Base-by-base conservation (phyloP, 495 filamentous ascomycete species). In the Cryomyces minteri region DNA sequence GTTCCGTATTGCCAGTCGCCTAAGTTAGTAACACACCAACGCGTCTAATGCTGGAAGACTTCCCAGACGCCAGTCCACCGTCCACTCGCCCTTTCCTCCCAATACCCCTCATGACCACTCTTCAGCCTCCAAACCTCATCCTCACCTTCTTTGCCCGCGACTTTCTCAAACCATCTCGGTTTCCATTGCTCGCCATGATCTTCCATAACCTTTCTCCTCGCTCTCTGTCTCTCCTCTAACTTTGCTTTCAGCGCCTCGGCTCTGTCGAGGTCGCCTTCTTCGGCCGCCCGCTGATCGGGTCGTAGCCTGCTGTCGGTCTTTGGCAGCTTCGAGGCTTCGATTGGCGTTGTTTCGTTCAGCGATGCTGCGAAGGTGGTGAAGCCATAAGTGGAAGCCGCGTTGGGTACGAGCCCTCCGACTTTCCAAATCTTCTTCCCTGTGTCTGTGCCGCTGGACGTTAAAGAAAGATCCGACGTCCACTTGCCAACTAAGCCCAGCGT, bases 251-350 rank as follows among this genome's bases (percentile, higher is more conserved):
- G 65, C 31, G 68, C 73, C 69, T 98, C 90, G 0, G 90, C 90
- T 9, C 70, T 63, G 53, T 95, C 90, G 12, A 94, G 61, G 47
- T 83, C 77, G 0, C 86, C 85, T 18, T 80, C 66, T 60, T 98
- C 90, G 0, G 78, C 71, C 1, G 86, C 76, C n/a, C 82, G 69
- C 67, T 96, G 92, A 55, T 98, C 90, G n/a, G 86, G 90, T 30
- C 90, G 68, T 30, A 94, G 63, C 40, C 90, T 65, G 5, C 72
- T 78, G 58, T 98, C 90, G 0, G 87, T 95, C 5, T 75, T 68
- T 8, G 90, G 80, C 1, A 92, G 61, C 30, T 72, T 72, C 0
- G 67, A 70, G 38, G 76, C 67, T 58, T 98, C 90, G 8, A 94
- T 67, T 0, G 68, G 45, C 0, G 92, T 96, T 42, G 92, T 75